Evolutionary conservation across 2,329 filamentous ascomycete genomes (phyloP).

Genomic region (Colletotrichum acutatum): DNA sequence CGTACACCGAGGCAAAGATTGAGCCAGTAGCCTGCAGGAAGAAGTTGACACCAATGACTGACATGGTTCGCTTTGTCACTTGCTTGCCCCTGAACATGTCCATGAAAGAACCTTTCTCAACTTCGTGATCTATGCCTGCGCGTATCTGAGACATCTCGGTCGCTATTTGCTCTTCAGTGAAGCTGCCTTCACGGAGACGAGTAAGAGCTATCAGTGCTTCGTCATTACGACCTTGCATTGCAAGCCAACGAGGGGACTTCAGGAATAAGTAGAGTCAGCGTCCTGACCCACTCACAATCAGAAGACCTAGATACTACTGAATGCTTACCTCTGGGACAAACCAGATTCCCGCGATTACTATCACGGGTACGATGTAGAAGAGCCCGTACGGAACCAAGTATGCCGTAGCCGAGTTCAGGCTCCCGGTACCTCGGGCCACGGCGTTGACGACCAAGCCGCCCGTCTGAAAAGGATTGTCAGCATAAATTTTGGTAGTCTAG

Average conservation of each 20-base stretch:
- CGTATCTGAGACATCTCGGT: constrained; percentile 33
- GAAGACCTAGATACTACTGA: too few species aligned
- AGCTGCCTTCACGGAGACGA: constrained; percentile 39
- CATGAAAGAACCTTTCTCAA: constrained; percentile 48
- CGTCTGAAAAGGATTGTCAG: not conserved
- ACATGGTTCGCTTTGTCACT: constrained; percentile 39
- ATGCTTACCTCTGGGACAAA: constrained; percentile 42
- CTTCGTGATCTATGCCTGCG: constrained; percentile 43
- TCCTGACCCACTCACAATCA: too few species aligned
- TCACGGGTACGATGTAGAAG: constrained; percentile 46
- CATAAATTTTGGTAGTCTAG: not conserved
- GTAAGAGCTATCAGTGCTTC: constrained; percentile 42
- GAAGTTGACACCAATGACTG: constrained; percentile 43
- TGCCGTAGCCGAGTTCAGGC: constrained; percentile 42
- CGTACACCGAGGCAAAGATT: constrained; percentile 44
- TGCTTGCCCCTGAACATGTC: constrained; percentile 41
- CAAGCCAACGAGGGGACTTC: constrained; percentile 44
- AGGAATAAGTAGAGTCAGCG: too few species aligned
- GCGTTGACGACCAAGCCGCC: constrained; percentile 39
- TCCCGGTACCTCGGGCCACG: constrained; percentile 43
- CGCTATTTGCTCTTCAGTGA: constrained; percentile 40
- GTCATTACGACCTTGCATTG: constrained; percentile 40
- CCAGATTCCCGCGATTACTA: constrained; percentile 41
- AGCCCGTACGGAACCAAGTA: constrained; percentile 48
- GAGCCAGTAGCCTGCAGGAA: constrained; percentile 46